A percentile compares a stretch with the other conserved stretches of the same genome.
These are phyloP conservation scores for Paramecium pentaurelia DNA, from an alignment of 73 alveolate species.

Conservation along the genomic window DNA sequence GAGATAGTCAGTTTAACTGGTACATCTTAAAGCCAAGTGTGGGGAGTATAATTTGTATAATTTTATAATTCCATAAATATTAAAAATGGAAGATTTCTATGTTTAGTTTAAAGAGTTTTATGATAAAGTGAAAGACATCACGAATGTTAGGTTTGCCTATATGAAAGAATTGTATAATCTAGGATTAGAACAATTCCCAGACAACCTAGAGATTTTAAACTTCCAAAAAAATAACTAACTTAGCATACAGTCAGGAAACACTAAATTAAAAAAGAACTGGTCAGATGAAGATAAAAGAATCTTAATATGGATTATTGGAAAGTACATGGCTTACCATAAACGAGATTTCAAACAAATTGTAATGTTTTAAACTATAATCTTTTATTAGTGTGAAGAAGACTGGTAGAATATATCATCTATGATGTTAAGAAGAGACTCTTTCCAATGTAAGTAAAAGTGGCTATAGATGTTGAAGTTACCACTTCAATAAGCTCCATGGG, in stretches of 20 bases:
- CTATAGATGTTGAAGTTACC: slow-evolving; percentile 24
- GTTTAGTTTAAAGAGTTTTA: not conserved
- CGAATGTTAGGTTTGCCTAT: slow-evolving; percentile 18
- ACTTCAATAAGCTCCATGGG: slow-evolving; percentile 32
- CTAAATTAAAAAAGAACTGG: slow-evolving; percentile 56
- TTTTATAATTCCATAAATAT: not conserved
- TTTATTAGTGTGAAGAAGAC: not conserved
- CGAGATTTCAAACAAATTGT: slow-evolving; percentile 32
- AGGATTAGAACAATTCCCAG: slow-evolving; percentile 3
- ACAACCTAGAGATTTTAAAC: not conserved
- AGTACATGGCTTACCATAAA: not conserved
- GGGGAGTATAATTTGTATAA: slow-evolving; percentile 37
- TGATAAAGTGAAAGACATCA: not conserved
- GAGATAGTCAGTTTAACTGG: slow-evolving; percentile 23
- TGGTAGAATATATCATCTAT: not conserved
- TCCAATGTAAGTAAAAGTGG: slow-evolving; percentile 25
- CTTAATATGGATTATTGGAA: slow-evolving; percentile 46
- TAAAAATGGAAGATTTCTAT: slow-evolving; percentile 21
- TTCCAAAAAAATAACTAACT: not conserved
- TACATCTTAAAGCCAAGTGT: not conserved
- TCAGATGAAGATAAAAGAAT: slow-evolving; percentile 54
- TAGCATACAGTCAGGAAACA: not conserved
- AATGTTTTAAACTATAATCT: not conserved
- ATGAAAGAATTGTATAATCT: slow-evolving; percentile 23
- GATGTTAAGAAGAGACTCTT: slow-evolving; percentile 33